Percentiles rank a stretch among this genome's conserved stretches.
phyloP scores from a whole-genome alignment of 1,284 basidiomycete genomes.

The Trichosporon inkin region DNA sequence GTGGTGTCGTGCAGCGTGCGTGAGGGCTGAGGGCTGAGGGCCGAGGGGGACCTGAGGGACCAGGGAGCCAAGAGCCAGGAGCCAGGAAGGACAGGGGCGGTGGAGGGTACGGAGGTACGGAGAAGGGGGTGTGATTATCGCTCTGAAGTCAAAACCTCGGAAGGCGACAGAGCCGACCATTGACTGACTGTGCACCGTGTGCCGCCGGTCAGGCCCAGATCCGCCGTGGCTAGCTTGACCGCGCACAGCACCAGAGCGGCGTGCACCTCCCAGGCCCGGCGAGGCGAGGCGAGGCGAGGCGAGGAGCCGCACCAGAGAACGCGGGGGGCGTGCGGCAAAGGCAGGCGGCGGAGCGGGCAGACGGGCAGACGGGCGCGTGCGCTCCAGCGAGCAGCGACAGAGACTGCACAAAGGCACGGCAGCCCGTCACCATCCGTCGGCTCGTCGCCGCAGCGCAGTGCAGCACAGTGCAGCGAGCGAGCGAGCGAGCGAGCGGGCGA shows the following conservation, averaged over 20 bases:
- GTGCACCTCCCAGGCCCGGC: constrained; percentile 3
- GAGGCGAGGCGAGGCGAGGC: neutral
- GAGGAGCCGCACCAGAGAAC: neutral
- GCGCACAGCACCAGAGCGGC: neutral
- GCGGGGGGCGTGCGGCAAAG: neutral
- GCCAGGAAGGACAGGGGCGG: constrained; percentile 3
- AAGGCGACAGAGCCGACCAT: constrained; percentile 4
- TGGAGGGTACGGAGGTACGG: neutral
- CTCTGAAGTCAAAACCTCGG: neutral
- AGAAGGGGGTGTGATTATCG: neutral
- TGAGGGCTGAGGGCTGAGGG: constrained; percentile 1
- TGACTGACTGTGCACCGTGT: constrained; percentile 4
- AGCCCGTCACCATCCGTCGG: neutral
- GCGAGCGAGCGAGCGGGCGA: too few relatives aligned
- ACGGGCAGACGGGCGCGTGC: neutral
- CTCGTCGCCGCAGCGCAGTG: neutral
- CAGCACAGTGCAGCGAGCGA: neutral
- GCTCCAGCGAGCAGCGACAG: too few relatives aligned
- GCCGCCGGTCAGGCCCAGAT: constrained; percentile 1
- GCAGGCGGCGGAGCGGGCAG: neutral
- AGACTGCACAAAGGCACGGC: too few relatives aligned
- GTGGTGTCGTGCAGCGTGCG: neutral
- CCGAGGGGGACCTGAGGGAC: neutral
- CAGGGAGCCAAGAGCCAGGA: constrained; percentile 5
- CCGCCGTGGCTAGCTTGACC: neutral